Base-by-base conservation (phyloP, 306 rosid species). In the Oxytropis ochrocephala region DNA sequence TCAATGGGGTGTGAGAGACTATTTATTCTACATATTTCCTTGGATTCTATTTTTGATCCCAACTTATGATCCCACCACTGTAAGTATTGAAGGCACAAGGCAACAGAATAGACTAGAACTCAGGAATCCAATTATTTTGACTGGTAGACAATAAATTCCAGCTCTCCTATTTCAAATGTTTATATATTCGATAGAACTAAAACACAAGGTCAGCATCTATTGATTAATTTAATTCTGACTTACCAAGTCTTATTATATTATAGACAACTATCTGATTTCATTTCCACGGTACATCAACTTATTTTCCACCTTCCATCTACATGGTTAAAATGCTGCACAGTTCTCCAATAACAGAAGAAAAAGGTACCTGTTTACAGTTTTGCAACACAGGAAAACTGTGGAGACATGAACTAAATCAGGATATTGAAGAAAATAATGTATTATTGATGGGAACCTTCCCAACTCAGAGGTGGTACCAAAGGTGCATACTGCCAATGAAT, bases 31-130 rank as follows among this genome's bases (percentile, higher is more conserved):
- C 14, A 56, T 55, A 48, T 56, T 66, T 57, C 38, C 54, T 1
- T 11, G 63, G 55, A 75, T 67, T 39, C 12, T 24, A 56, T 48
- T 42, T 33, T 63, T 29, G 55, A 47, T 38, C 70, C 48, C 70
- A 50, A 33, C 43, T 57, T 66, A 38, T 27, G 52, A 17, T 47
- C 57, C 21, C 2, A 14, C 14, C 14, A 19, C 69, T 53, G 8
- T n/a, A 9, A 56, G 41, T 30, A 56, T 56, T 56, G 62, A 3
- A 30, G 29, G 39, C 41, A 30, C 13, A 56, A 32, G 42, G 30
- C 62, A 12, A 11, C 33, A 54, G 30, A 29, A 29, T 29, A 30
- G 30, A 16, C 64, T 17, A 35, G 51, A 52, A 53, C 29, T 11
- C n/a, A 12, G 65, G 53, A 17, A 46, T 47, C 50, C 39, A 17